These are phyloP conservation scores for Pyrenophora teres DNA, from an alignment of 2,329 filamentous ascomycete genomes.

Conservation along the genomic window DNA sequence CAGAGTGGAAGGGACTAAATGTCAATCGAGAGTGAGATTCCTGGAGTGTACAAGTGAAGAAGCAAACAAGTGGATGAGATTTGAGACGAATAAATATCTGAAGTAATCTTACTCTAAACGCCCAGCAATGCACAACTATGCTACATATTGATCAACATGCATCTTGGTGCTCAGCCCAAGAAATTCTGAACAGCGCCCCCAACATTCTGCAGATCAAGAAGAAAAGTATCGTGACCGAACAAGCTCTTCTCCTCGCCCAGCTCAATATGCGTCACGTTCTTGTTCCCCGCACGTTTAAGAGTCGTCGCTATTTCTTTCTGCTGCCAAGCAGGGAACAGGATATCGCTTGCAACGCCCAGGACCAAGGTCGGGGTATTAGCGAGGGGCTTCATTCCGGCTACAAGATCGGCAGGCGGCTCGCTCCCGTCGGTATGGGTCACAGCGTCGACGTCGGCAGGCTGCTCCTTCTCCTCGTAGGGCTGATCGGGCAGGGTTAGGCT, in stretches of 20 bases:
- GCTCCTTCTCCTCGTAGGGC: slow-evolving; percentile 86
- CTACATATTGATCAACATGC: slow-evolving; percentile 1
- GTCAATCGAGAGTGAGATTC: slow-evolving; percentile 16
- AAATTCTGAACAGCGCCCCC: slow-evolving; percentile 83
- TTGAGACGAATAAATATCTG: not conserved
- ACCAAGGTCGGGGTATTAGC: slow-evolving; percentile 82
- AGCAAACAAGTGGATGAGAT: not conserved
- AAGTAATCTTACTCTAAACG: slow-evolving; percentile 11
- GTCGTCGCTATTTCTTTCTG: slow-evolving; percentile 91
- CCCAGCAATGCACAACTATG: slow-evolving; percentile 29
- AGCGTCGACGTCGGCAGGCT: slow-evolving; percentile 41
- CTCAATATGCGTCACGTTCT: slow-evolving; percentile 83
- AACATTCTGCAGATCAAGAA: slow-evolving; percentile 89
- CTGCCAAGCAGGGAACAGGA: slow-evolving; percentile 97
- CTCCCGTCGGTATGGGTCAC: slow-evolving; percentile 43
- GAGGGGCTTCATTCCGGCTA: slow-evolving; percentile 72
- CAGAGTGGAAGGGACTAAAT: slow-evolving; percentile 54
- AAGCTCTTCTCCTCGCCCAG: slow-evolving; percentile 91
- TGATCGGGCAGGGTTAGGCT: slow-evolving; percentile 79
- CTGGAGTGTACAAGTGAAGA: slow-evolving; percentile 1
- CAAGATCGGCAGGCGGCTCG: slow-evolving; percentile 76
- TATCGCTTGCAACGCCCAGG: slow-evolving; percentile 93
- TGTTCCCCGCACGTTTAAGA: slow-evolving; percentile 76
- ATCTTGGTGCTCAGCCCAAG: slow-evolving; percentile 58
- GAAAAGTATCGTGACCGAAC: slow-evolving; percentile 96